Base-by-base conservation (phyloP, 2,329 filamentous ascomycete genomes). In the Ambrosiella cleistominuta region DNA sequence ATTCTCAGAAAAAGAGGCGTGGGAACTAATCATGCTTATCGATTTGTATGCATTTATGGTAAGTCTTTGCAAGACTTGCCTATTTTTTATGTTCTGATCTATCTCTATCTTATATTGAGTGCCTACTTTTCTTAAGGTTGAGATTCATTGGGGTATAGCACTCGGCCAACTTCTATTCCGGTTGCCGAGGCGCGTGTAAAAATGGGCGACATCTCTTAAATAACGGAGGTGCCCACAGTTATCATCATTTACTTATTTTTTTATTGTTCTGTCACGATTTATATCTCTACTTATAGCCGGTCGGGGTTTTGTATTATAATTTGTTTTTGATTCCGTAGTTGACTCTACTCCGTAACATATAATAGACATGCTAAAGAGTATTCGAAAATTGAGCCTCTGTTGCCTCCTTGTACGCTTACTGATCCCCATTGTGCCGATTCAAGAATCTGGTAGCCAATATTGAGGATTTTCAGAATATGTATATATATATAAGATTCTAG, bases 1-100 rank as follows among this genome's bases (percentile, higher is more conserved):
- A 68, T 15, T 64, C 64, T 15, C 67, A 67, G 55, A 62, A 67
- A 37, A 47, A 51, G 53, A 57, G 42, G 11, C 36, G 9, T 50
- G 57, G 53, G 39, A 52, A 57, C 35, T 60, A 54, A 49, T 12
- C 17, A n/a, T 49, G 12, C 42, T 42, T 38, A 17, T 13, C 19
- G 35, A 51, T 11, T 51, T 9, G 17, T 19, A 27, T 51, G 27
- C 19, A 47, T 15, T 13, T 1, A 17, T 19, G 47, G 19, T n/a
- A 19, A 3, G 8, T 36, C 27, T n/a, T 51, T 9, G 47, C 19
- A 6, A 35, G 39, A 13, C 47, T 27, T 51, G 3, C 17, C 37
- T 54, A 42, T 54, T 9, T 44, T 54, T 54, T 13, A n/a, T 54
- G 12, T 54, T 39, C 39, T 54, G 9, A 38, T 27, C 27, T 27